Base-by-base conservation (phyloP, 306 rosid species). In the Cicer judaicum region DNA sequence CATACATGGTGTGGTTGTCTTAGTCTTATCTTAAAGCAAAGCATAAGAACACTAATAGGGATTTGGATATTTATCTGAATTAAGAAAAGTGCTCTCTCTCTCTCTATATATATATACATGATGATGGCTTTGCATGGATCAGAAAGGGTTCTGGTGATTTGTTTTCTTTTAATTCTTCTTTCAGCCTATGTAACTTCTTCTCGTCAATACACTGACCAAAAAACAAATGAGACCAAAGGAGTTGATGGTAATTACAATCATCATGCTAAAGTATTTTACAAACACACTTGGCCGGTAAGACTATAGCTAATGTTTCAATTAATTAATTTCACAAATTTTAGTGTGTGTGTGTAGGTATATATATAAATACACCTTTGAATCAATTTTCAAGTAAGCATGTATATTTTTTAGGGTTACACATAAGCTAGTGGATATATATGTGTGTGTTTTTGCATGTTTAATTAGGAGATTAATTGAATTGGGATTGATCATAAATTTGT, bases 221-320 rank as follows among this genome's bases (percentile, higher is more conserved):
- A 86, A 76, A 80, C 89, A 77, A 70, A 62, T 62, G 55, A 50
- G 0, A 75, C 73, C 2, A 80, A 68, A 52, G 59, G 61, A 18
- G 67, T 69, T 61, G 68, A 61, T 48, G 44, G 29, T 39, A 48
- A 42, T 13, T 7, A 50, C 16, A 5, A 59, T 7, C 9, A 19
- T 43, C 54, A 89, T 54, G 80, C 14, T 78, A 76, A 61, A 66
- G 90, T 81, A 36, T 83, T 75, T 29, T 84, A 84, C 80, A 63
- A 80, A 46, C 97, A 88, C 72, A 85, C 78, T 6, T 92, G 97
- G 97, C 97, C 97, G 85, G 97, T 92, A 79, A 82, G 85, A 29
- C 34, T 29, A 29, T 29, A 29, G 34, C 4, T 29, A 76, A 39
- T 14, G 41, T 52, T 21, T 29, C 18, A 6, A 29, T 29, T 29